Base-by-base conservation (phyloP, 1,284 basidiomycete species). In the Rhizoctonia solani region DNA sequence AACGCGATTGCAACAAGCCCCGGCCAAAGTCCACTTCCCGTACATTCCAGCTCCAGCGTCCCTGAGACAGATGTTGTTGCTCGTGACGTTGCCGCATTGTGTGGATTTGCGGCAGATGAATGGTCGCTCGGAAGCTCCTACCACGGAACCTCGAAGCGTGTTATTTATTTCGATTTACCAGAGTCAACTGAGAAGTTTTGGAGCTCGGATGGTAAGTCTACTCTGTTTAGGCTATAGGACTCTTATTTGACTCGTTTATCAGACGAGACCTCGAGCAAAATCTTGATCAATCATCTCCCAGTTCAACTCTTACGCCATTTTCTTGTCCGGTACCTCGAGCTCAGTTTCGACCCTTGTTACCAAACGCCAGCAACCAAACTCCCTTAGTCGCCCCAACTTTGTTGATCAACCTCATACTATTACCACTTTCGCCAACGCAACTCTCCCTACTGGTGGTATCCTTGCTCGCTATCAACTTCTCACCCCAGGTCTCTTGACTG, bases 11-110 rank as follows among this genome's bases (percentile, higher is more conserved):
- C 50, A 41, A 14, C 44, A 41, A n/a, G 11, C 63, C 8, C 37
- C 68, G 4, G 66, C 68, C 3, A 49, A 53, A 14, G 14, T 47
- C 8, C 54, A 69, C 44, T 55, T 69, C 47, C 68, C 68, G 9
- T 69, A 66, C 42, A 39, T 59, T n/a, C 50, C 52, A 21, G 23
- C 23, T 46, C 53, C 23, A 32, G 29, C 41, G 27, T 42, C 11
- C 29, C 23, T 19, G 67, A 56, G 8, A 4, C 54, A 11, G 19
- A 19, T 16, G 8, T 39, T 13, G 23, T 56, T 39, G 54, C 37
- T 41, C 32, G 54, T 8, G 54, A 56, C n/a, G 37, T 56, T 4
- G 54, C 54, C 27, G 37, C 54, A 11, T n/a, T 56, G 21, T 56
- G 54, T n/a, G 54, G 54, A 8, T n/a, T 25, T 25, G 5, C 54